Conservation (phyloP, 2,329 filamentous ascomycete genomes). For the Periglandula ipomoeae region DNA sequence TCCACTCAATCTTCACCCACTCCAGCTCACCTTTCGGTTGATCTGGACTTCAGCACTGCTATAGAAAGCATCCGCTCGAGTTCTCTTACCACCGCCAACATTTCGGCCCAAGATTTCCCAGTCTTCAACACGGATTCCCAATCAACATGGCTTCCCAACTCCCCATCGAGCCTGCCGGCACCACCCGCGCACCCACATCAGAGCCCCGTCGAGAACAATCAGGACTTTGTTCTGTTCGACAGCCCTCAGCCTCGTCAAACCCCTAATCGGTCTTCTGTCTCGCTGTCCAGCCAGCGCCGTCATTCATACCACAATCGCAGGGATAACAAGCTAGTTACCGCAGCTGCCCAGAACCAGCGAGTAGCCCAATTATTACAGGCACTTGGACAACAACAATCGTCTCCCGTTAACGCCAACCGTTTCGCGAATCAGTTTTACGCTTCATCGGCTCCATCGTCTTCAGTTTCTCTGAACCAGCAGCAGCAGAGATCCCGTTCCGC, state of each 20-base stretch:
- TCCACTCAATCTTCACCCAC: constrained; percentile 36
- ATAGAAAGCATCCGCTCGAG: constrained; percentile 46
- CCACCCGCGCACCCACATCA: constrained; percentile 47
- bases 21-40: constrained; percentile 49
- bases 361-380: constrained; percentile 50
- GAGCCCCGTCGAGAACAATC: constrained; percentile 41
- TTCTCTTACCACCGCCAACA: constrained; percentile 46
- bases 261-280: constrained; percentile 29
- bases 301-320: constrained; percentile 38
- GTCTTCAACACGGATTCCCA: constrained; percentile 78
- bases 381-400: constrained; percentile 45
- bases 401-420: constrained; percentile 47
- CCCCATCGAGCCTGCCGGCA: constrained; percentile 54
- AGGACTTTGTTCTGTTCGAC: constrained; percentile 76
- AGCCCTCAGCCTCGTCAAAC: constrained; percentile 31
- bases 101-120: constrained; percentile 56
- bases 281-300: constrained; percentile 33
- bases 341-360: constrained; percentile 46
- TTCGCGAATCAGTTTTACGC: constrained; percentile 57
- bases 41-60: constrained; percentile 60
- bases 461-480: constrained; percentile 46
- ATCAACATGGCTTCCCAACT: constrained; percentile 74
- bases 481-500: constrained; percentile 30
- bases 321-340: constrained; percentile 25
- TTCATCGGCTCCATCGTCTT: constrained; percentile 54